Base-by-base conservation (phyloP, 495 filamentous ascomycete species). In the Penicillium alfredii region DNA sequence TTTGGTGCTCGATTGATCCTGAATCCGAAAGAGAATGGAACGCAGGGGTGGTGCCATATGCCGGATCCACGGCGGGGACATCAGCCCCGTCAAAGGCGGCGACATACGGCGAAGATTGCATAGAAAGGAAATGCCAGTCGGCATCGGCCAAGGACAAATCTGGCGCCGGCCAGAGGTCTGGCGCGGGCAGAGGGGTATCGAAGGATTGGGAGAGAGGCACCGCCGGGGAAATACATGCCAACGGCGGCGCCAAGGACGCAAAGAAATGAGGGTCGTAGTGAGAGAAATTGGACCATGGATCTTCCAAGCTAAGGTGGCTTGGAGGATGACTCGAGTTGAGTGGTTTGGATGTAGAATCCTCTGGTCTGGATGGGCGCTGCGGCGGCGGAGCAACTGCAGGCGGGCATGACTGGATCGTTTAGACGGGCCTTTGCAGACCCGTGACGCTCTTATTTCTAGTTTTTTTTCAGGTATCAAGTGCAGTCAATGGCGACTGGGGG, bases 351-450 rank as follows among this genome's bases (percentile, higher is more conserved):
- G 49, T 44, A 49, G 38, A 34, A 22, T 30, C 9, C 6, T 19
- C 25, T 26, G 25, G 33, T 26, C 50, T 51, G 50, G 34, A 42
- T 32, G 21, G 33, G 18, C 27, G 50, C 47, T 31, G 51, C 47
- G 50, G 40, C 33, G 51, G 41, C 37, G 29, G 30, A 30, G 33
- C 40, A 51, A 41, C 35, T 30, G 47, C 38, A 35, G 47, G 44
- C 51, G 38, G 45, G 11, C 53, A 57, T 57, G 40, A 44, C 17
- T 40, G 37, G 53, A 57, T 57, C 8, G 37, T 45, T 55, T 44
- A 45, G 35, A 36, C 46, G 53, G 53, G 53, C 44, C 53, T 48
- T 40, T 42, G 53, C 51, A 49, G 53, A 52, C 53, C 53, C 53
- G 50, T 39, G 36, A 40, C 45, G 53, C 53, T 34, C 16, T 32